Conservation (phyloP, 106 monocot genomes). For the Dendrobium chrysotoxum region DNA sequence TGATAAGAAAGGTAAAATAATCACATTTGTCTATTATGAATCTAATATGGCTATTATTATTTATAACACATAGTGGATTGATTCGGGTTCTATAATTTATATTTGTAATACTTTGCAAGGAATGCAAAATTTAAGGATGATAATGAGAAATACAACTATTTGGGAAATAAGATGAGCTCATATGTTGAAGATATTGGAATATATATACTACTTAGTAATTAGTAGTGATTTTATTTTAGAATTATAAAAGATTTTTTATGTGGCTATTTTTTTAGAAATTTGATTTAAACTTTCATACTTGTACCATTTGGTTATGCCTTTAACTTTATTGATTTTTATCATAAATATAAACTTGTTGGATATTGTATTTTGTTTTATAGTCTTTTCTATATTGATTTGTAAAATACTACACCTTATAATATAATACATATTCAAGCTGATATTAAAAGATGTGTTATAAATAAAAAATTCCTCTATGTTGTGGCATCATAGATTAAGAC, state of each 20-base stretch:
- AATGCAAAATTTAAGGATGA: too few species aligned
- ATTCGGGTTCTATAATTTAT: too few species aligned
- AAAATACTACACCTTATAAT: neutral
- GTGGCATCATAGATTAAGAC: constrained; percentile 7
- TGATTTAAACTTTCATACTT: neutral
- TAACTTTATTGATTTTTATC: neutral
- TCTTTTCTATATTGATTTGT: neutral
- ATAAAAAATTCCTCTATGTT: constrained; percentile 1
- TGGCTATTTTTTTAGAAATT: too few species aligned
- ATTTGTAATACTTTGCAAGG: too few species aligned
- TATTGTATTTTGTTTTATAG: neutral
- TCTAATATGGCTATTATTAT: too few species aligned
- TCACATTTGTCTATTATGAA: too few species aligned
- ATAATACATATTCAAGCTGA: neutral
- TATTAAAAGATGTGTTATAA: neutral
- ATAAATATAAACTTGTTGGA: neutral
- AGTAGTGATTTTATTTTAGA: neutral
- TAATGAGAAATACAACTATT: neutral
- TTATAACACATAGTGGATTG: too few species aligned
- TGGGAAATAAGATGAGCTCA: neutral
- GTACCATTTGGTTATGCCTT: neutral
- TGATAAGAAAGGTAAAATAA: too few species aligned
- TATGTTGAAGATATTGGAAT: neutral
- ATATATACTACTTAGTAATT: neutral
- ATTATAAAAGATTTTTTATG: too few species aligned